phyloP scores from a whole-genome alignment of 345 rosid species.

The Populus euphratica region DNA sequence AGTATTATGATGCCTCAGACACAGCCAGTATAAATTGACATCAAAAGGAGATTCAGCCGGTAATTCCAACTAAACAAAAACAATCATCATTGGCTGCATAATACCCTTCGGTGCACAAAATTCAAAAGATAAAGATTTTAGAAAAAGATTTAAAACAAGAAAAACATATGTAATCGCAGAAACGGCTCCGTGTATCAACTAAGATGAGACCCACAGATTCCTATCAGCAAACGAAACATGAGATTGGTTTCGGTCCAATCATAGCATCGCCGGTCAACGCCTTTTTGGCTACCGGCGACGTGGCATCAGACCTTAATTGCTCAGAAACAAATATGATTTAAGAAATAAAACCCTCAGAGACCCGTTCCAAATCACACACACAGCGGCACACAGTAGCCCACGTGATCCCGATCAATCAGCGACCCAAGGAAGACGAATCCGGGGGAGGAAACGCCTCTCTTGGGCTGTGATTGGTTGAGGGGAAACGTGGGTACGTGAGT shows the following conservation, averaged over 20 bases:
- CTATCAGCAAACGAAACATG: conserved; percentile 56
- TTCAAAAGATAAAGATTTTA: background rate
- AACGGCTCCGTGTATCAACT: conserved; percentile 49
- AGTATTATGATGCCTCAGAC: conserved; percentile 44
- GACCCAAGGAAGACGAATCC: conserved; percentile 12
- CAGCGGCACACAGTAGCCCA: conserved; percentile 22
- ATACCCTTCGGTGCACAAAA: background rate
- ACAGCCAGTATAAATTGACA: conserved; percentile 40
- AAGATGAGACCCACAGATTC: conserved; percentile 48
- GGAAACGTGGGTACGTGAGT: conserved; percentile 10
- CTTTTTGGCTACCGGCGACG: conserved; percentile 49
- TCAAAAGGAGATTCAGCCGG: conserved; percentile 64
- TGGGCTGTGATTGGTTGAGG: conserved; percentile 17
- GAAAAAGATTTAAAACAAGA: too few species aligned
- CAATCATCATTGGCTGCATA: conserved; percentile 51
- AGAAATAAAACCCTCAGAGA: conserved; percentile 38
- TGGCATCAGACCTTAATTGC: conserved; percentile 44
- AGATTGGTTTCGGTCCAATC: conserved; percentile 43
- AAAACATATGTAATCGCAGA: conserved; percentile 49
- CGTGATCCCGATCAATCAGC: conserved; percentile 14
- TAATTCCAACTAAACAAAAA: conserved; percentile 59
- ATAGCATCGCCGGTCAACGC: conserved; percentile 61
- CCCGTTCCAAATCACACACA: conserved; percentile 61
- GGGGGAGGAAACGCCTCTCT: conserved; percentile 12
- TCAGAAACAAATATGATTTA: background rate